These are phyloP conservation scores for Gossypium davidsonii DNA, from an alignment of 441 rosid species.

Conservation along the genomic window DNA sequence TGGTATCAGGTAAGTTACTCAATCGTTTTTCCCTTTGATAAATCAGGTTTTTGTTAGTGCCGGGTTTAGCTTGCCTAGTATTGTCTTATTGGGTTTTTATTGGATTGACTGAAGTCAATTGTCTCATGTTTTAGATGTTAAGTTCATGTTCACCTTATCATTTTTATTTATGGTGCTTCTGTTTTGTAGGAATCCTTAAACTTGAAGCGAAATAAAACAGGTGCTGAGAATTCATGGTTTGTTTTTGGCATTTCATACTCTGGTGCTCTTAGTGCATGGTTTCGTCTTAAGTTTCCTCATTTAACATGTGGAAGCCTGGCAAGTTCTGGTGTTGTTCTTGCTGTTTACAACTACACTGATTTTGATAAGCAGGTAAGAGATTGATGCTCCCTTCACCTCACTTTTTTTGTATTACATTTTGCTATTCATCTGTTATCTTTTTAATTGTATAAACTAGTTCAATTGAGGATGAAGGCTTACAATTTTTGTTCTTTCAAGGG, in stretches of 20 bases:
- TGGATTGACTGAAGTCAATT: background rate
- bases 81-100: background rate
- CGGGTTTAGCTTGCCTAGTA: background rate
- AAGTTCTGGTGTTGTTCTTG: slow-evolving; percentile 90
- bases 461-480: background rate
- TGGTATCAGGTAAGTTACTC: slow-evolving; percentile 58
- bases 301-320: slow-evolving; percentile 91
- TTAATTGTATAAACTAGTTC: background rate
- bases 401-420: background rate
- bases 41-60: background rate
- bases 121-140: background rate
- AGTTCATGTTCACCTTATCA: background rate
- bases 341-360: slow-evolving; percentile 66
- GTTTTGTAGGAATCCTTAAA: slow-evolving; percentile 49
- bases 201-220: slow-evolving; percentile 45
- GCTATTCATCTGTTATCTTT: background rate
- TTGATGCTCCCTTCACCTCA: background rate
- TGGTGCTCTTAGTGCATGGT: slow-evolving; percentile 97
- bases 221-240: slow-evolving; percentile 74
- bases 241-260: slow-evolving; percentile 75
- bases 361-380: slow-evolving; percentile 70
- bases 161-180: background rate
- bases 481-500: background rate
- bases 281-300: slow-evolving; percentile 87
- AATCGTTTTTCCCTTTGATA: slow-evolving; percentile 15